phyloP scores from a whole-genome alignment of 371 early-diverging fungal genomes.

The Gilbertella persicaria region DNA sequence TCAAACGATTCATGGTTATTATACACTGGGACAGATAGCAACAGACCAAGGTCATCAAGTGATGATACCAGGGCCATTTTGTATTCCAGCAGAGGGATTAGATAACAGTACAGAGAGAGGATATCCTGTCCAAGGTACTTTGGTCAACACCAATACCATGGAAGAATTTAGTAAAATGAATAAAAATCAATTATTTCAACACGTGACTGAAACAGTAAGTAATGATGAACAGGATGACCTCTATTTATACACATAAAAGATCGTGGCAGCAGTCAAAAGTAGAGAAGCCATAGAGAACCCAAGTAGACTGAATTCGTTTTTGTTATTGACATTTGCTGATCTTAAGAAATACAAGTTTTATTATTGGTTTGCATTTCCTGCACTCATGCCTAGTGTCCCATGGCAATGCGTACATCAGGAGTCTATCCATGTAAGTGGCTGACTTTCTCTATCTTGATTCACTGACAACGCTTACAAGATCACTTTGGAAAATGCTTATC shows the following conservation, averaged over 20 bases:
- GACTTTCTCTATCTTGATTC: background rate
- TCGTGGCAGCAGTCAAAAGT: constrained; percentile 67
- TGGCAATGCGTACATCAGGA: constrained; percentile 19
- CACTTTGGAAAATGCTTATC: background rate
- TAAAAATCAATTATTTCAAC: constrained; percentile 69
- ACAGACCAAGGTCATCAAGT: constrained; percentile 17
- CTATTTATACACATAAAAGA: constrained; percentile 42
- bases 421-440: background rate
- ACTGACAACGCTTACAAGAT: constrained; percentile 8
- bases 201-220: constrained; percentile 59
- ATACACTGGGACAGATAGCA: constrained; percentile 50
- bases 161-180: constrained; percentile 85
- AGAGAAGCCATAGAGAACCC: constrained; percentile 70
- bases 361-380: constrained; percentile 94
- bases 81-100: constrained; percentile 37
- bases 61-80: constrained; percentile 28
- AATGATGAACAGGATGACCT: constrained; percentile 1
- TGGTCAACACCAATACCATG: constrained; percentile 89
- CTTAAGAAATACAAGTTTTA: constrained; percentile 91
- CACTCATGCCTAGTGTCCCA: constrained; percentile 51
- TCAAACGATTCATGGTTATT: constrained; percentile 64
- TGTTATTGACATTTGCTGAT: constrained; percentile 88
- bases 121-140: constrained; percentile 54
- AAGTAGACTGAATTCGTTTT: constrained; percentile 61
- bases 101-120: too few relatives aligned